Evolutionary conservation across 352 stramenopile genomes (phyloP).

Genomic region (Phytophthora quininea): DNA sequence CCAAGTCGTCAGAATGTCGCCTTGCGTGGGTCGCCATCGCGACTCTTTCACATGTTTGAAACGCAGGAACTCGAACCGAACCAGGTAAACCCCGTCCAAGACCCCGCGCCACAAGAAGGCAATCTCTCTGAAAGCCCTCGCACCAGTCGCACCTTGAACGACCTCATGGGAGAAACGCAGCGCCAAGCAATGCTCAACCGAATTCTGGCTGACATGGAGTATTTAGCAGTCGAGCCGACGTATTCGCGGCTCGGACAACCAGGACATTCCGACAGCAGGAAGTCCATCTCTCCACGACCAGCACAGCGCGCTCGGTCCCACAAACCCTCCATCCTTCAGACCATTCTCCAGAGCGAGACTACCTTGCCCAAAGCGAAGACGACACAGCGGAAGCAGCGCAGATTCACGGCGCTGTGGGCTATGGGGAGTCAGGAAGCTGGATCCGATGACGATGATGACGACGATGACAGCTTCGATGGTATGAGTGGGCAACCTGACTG

Average conservation of each 20-base stretch:
- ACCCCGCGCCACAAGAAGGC: conserved; percentile 5
- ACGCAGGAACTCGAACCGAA: conserved; percentile 17
- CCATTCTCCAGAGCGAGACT: conserved; percentile 9
- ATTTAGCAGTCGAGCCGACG: conserved; percentile 38
- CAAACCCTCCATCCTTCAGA: conserved; percentile 26
- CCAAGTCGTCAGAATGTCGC: neutral
- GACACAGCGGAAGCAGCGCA: conserved; percentile 41
- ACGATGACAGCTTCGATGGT: conserved; percentile 1
- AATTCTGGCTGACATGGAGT: conserved; percentile 74
- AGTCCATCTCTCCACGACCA: conserved; percentile 1
- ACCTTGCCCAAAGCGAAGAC: conserved; percentile 5
- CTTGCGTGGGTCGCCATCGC: conserved; percentile 18
- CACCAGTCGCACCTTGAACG: conserved; percentile 40
- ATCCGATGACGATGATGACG: conserved; percentile 16
- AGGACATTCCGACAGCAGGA: neutral
- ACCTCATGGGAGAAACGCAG: conserved; percentile 68
- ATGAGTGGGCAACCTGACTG: conserved; percentile 1
- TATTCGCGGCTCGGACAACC: conserved; percentile 32
- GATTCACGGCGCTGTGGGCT: conserved; percentile 37
- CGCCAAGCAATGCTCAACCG: conserved; percentile 63
- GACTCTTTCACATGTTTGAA: conserved; percentile 33
- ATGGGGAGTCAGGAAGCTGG: conserved; percentile 14
- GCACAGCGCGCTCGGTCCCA: conserved; percentile 8
- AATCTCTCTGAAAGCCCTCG: conserved; percentile 16
- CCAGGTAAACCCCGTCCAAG: neutral